Percentiles rank a stretch among this genome's conserved stretches.
phyloP scores from a whole-genome alignment of 2,329 filamentous ascomycete genomes.

The Colletotrichum caudatum region DNA sequence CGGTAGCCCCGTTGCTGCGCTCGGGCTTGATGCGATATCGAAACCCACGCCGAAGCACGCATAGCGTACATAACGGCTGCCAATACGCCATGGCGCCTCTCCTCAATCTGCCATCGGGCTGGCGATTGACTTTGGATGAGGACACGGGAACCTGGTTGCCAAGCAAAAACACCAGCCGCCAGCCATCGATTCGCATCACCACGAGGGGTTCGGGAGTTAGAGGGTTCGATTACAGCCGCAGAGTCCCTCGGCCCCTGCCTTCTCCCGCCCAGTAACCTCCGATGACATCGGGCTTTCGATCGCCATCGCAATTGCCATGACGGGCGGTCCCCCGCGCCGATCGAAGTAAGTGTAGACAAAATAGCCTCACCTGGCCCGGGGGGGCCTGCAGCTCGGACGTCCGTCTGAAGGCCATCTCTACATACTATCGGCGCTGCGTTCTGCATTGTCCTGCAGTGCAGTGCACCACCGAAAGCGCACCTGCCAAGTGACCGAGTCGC shows the following conservation, averaged over 20 bases:
- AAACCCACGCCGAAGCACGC: conserved; percentile 10
- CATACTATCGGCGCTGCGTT: background rate
- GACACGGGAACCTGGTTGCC: background rate
- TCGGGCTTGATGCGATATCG: conserved; percentile 3
- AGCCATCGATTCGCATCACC: background rate
- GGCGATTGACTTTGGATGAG: background rate
- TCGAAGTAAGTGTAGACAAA: background rate
- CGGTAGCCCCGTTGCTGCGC: background rate
- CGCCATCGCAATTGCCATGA: conserved; percentile 21
- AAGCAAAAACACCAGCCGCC: background rate
- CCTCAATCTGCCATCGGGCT: background rate
- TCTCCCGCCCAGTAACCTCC: conserved; percentile 24
- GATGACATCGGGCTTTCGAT: conserved; percentile 35
- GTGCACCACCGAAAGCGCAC: conserved; percentile 6
- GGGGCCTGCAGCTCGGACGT: conserved; percentile 6
- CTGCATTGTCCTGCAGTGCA: conserved; percentile 25
- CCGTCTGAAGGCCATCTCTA: conserved; percentile 23
- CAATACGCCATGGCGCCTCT: background rate
- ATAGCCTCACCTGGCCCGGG: conserved; percentile 23
- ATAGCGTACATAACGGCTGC: conserved; percentile 13
- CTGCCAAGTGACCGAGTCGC: conserved; percentile 16
- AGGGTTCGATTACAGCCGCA: conserved; percentile 30
- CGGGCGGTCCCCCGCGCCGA: conserved; percentile 26
- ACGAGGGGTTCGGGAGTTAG: conserved; percentile 2
- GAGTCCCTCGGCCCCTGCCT: conserved; percentile 23